These are phyloP conservation scores for Tolypocladium sp. DNA, from an alignment of 2,329 filamentous ascomycete species.

Conservation along the genomic window DNA sequence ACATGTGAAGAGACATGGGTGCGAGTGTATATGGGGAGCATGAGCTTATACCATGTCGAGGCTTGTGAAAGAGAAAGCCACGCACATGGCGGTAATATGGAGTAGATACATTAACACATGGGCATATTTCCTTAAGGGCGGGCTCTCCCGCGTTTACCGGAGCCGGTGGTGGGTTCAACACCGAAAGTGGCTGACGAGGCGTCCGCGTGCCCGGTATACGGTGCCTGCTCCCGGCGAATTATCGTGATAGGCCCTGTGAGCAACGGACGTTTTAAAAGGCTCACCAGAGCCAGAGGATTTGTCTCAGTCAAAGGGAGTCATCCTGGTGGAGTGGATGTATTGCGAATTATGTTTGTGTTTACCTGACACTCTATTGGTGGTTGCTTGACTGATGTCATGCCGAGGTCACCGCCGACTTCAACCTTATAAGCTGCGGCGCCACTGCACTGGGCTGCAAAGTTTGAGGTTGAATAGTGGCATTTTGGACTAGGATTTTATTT, in stretches of 20 bases:
- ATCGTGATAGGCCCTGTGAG: background rate
- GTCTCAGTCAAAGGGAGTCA: background rate
- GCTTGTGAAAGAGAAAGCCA: background rate
- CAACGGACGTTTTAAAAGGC: background rate
- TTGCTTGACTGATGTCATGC: slow-evolving; percentile 5
- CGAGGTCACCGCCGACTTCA: slow-evolving; percentile 1
- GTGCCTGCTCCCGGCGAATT: slow-evolving; percentile 1
- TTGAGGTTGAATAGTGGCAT: background rate
- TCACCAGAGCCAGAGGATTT: background rate
- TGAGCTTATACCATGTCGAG: background rate
- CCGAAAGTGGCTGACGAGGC: background rate
- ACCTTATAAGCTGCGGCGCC: background rate
- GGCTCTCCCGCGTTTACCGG: background rate
- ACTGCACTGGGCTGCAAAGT: background rate
- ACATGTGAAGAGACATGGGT: background rate
- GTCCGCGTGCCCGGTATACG: background rate
- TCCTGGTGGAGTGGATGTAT: background rate
- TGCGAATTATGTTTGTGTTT: background rate
- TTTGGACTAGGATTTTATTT: background rate
- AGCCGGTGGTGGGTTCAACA: background rate
- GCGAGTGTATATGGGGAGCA: background rate
- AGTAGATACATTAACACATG: background rate
- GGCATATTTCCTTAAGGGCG: background rate
- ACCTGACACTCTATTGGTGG: background rate
- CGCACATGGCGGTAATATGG: background rate